Conservation (phyloP, 2,329 filamentous ascomycete species). For the Colletotrichum cereale region DNA sequence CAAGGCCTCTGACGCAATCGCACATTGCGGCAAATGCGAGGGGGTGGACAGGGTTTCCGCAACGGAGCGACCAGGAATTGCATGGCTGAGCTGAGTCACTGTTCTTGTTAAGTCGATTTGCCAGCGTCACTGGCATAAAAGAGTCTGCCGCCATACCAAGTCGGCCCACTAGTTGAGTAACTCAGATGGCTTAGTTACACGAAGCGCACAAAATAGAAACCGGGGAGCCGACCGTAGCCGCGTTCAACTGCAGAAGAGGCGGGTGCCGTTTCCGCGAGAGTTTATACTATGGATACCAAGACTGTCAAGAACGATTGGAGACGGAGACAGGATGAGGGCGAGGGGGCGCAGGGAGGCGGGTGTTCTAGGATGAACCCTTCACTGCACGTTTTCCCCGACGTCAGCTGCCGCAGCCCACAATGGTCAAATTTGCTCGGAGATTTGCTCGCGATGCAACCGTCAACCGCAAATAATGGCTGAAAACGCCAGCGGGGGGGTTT, state of each 20-base stretch:
- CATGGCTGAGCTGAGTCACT: no score
- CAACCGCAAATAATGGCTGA: neutral
- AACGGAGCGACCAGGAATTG: no score
- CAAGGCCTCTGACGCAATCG: neutral
- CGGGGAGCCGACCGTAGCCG: neutral
- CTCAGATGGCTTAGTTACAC: neutral
- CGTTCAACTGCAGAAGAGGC: no score
- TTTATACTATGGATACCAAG: neutral
- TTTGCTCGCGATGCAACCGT: neutral
- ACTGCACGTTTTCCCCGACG: neutral
- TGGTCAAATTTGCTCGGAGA: neutral
- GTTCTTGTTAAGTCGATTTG: neutral
- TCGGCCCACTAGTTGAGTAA: neutral
- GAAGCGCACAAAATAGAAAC: neutral
- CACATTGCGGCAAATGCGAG: neutral
- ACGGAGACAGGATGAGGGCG: neutral
- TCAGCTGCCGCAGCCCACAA: neutral
- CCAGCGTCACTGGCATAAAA: neutral
- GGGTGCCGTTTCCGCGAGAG: neutral
- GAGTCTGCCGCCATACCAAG: neutral
- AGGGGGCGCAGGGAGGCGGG: neutral
- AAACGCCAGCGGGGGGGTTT: no score
- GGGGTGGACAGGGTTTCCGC: neutral
- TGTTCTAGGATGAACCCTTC: neutral
- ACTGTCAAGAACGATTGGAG: no score